Conservation (phyloP, 2,329 filamentous ascomycete genomes). For the Colletotrichum navitas region DNA sequence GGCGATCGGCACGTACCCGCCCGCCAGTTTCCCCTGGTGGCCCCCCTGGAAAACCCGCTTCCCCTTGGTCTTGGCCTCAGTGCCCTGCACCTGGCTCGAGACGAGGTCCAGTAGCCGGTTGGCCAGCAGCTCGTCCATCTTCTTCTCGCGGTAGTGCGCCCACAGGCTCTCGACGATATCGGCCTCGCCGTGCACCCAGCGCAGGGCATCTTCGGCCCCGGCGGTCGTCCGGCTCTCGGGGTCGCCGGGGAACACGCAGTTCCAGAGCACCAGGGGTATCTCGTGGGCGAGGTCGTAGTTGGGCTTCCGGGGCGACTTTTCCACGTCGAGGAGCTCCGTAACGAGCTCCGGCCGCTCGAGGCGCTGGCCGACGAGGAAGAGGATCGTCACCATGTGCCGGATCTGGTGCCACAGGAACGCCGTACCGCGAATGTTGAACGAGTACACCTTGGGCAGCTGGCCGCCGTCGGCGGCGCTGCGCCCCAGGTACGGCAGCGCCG, state of each 20-base stretch:
- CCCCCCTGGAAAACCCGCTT: conserved; percentile 68
- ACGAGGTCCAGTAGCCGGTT: conserved; percentile 77
- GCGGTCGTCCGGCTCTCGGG: conserved; percentile 51
- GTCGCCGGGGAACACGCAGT: conserved; percentile 84
- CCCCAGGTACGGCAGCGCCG: conserved; percentile 68
- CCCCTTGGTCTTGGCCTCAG: conserved; percentile 23
- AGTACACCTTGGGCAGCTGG: conserved; percentile 77
- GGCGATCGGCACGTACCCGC: conserved; percentile 68
- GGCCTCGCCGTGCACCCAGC: conserved; percentile 81
- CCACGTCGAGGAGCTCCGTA: conserved; percentile 79
- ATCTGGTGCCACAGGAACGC: conserved; percentile 99
- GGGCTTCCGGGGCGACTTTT: conserved; percentile 79
- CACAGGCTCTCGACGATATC: conserved; percentile 80
- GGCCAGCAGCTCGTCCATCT: conserved; percentile 91
- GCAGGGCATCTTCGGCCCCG: conserved; percentile 67
- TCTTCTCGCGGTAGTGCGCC: conserved; percentile 84
- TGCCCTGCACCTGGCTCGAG: conserved; percentile 51
- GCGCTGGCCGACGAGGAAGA: conserved; percentile 94
- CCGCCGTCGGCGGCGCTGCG: conserved; percentile 42
- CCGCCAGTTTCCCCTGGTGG: conserved; percentile 62
- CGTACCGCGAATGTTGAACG: conserved; percentile 88
- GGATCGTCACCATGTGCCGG: conserved; percentile 88
- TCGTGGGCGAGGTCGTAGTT: conserved; percentile 93
- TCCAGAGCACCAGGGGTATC: conserved; percentile 92
- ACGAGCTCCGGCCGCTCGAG: conserved; percentile 83